Evolutionary conservation across 148 eudicot genomes (phyloP).

Genomic region (Vaccinium corymbosum): DNA sequence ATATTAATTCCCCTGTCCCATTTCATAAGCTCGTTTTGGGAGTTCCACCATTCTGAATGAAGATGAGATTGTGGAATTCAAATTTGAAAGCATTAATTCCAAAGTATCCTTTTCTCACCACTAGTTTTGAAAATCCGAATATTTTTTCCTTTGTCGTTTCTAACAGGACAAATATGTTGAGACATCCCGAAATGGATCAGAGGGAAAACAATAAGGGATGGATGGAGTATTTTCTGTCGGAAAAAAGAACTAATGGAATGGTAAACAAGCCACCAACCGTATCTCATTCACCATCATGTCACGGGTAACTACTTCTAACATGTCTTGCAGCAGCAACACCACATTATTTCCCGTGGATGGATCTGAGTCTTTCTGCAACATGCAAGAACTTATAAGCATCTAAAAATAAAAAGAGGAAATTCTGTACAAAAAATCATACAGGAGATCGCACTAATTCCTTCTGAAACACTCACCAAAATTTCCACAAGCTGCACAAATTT

Average conservation of each 20-base stretch:
- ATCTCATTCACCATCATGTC: constrained; percentile 97
- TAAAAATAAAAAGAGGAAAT: constrained; percentile 2
- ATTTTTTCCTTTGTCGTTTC: not conserved
- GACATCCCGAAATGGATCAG: not conserved
- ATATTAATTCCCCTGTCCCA: not conserved
- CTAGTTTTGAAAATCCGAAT: not conserved
- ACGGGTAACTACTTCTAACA: constrained; percentile 88
- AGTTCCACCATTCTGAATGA: not conserved
- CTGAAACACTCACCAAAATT: constrained; percentile 56
- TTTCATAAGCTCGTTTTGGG: not conserved
- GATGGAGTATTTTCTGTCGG: not conserved
- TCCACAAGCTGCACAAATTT: constrained; percentile 82
- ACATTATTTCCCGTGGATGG: constrained; percentile 61
- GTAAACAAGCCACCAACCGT: constrained; percentile 44
- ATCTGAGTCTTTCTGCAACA: constrained; percentile 74
- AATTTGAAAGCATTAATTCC: not conserved
- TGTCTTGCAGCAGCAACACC: constrained; percentile 81
- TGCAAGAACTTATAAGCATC: constrained; percentile 13
- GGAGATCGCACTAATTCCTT: constrained; percentile 11
- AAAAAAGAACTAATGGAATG: constrained; percentile 2
- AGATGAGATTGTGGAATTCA: not conserved
- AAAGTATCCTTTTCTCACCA: not conserved
- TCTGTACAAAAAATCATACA: not conserved
- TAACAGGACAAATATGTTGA: not conserved
- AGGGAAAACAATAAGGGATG: not conserved